Conservation (phyloP, 2,329 filamentous ascomycete species). For the Blastomyces percursus region DNA sequence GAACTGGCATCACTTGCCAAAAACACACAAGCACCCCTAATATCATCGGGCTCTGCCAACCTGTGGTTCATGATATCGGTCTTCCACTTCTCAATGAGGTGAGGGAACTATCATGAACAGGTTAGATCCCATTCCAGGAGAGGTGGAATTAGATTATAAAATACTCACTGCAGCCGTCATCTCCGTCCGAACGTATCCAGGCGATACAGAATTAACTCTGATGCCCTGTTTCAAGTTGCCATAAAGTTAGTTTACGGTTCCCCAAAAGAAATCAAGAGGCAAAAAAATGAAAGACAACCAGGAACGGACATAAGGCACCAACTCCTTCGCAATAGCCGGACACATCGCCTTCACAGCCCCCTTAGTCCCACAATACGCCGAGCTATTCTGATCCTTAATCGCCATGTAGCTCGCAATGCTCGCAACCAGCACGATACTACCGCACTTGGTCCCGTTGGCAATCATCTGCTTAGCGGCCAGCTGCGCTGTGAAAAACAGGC, state of each 20-base stretch:
- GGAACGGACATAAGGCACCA: conserved; percentile 27
- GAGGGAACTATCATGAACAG: conserved; percentile 29
- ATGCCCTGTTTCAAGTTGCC: conserved; percentile 30
- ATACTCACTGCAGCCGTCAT: conserved; percentile 39
- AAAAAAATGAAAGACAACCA: background rate
- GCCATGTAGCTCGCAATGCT: conserved; percentile 45
- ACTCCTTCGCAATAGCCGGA: conserved; percentile 38
- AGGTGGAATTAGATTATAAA: background rate
- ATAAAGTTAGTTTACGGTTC: background rate
- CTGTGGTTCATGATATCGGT: conserved; percentile 48
- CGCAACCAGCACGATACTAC: conserved; percentile 44
- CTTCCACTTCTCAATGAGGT: conserved; percentile 60
- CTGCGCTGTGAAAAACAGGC: conserved; percentile 39
- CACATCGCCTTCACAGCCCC: conserved; percentile 40
- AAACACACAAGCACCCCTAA: conserved; percentile 9
- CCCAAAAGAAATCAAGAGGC: background rate
- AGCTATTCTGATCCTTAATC: conserved; percentile 39
- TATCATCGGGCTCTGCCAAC: conserved; percentile 10
- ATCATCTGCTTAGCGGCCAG: conserved; percentile 43
- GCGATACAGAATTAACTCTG: conserved; percentile 34
- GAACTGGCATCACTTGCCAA: conserved; percentile 12
- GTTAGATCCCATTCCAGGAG: background rate
- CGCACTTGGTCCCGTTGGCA: conserved; percentile 39
- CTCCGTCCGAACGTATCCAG: conserved; percentile 30
- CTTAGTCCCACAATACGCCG: conserved; percentile 40